Conservation (phyloP, 768 basidiomycete species). For the Rhizopogon rudus region DNA sequence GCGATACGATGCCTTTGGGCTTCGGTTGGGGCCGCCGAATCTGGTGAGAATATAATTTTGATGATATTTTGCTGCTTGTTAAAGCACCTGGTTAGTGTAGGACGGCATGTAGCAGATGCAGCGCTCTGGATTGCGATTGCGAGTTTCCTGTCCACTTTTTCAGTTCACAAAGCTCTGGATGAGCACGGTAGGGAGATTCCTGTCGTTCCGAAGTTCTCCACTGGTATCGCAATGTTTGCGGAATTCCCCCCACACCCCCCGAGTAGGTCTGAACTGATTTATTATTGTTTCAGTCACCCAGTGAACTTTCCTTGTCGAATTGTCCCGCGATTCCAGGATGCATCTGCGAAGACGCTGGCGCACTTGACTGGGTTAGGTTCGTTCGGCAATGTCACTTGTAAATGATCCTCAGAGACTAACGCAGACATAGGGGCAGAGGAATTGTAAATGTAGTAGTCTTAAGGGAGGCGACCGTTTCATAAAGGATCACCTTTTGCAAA, state of each 20-base stretch:
- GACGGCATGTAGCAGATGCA: slow-evolving; percentile 34
- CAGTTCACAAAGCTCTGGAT: slow-evolving; percentile 11
- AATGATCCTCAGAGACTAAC: slow-evolving; percentile 7
- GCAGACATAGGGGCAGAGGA: slow-evolving; percentile 25
- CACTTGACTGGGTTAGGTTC: too few relatives aligned
- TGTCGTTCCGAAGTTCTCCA: slow-evolving; percentile 8
- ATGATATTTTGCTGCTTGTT: neutral
- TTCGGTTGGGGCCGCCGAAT: slow-evolving; percentile 39
- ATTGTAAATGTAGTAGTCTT: too few relatives aligned
- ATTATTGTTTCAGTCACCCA: too few relatives aligned
- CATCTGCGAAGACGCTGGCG: too few relatives aligned
- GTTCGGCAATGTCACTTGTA: too few relatives aligned
- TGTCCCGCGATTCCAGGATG: too few relatives aligned
- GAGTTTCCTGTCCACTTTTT: slow-evolving; percentile 13
- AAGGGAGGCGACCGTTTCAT: too few relatives aligned
- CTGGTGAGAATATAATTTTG: slow-evolving; percentile 2
- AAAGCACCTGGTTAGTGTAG: slow-evolving; percentile 27
- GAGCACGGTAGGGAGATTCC: slow-evolving; percentile 15
- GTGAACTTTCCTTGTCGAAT: too few relatives aligned
- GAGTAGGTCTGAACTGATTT: too few relatives aligned
- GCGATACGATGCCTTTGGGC: slow-evolving; percentile 11
- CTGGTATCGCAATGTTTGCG: slow-evolving; percentile 4
- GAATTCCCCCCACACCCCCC: too few relatives aligned
- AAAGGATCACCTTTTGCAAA: too few relatives aligned
- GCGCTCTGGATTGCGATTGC: slow-evolving; percentile 27